Conservation (phyloP, 2,329 filamentous ascomycete genomes). For the Verticillium klebahnii region DNA sequence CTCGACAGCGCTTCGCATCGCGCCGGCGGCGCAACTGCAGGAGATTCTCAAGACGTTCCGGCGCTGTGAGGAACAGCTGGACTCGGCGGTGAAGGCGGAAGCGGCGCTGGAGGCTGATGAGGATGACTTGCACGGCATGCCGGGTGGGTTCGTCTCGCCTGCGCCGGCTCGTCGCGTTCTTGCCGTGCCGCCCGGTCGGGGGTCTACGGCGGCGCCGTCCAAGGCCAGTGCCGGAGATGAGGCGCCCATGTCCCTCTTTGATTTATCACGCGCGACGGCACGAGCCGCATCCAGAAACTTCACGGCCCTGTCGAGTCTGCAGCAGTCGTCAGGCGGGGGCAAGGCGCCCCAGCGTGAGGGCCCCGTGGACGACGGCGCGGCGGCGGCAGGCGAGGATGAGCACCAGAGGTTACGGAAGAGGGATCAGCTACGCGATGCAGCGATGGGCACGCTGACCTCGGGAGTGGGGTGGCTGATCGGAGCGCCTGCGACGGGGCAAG, state of each 20-base stretch:
- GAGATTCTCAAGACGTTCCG: slow-evolving; percentile 73
- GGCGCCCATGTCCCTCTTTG: slow-evolving; percentile 61
- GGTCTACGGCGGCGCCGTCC: slow-evolving; percentile 26
- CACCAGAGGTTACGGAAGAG: slow-evolving; percentile 57
- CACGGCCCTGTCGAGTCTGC: slow-evolving; percentile 48
- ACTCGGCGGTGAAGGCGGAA: slow-evolving; percentile 61
- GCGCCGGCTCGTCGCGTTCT: slow-evolving; percentile 26
- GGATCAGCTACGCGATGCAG: slow-evolving; percentile 64
- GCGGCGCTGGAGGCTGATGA: slow-evolving; percentile 65
- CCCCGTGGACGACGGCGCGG: slow-evolving; percentile 9
- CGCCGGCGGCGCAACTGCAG: slow-evolving; percentile 64
- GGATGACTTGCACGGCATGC: slow-evolving; percentile 55
- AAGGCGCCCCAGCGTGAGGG: not conserved
- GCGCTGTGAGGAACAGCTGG: slow-evolving; percentile 73
- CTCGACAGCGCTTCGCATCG: slow-evolving; percentile 68
- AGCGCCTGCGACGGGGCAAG: slow-evolving; percentile 32
- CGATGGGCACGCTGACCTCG: slow-evolving; percentile 62
- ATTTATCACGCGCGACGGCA: slow-evolving; percentile 58
- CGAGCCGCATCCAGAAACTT: slow-evolving; percentile 55
- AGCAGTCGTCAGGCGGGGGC: slow-evolving; percentile 30
- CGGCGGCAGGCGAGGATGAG: slow-evolving; percentile 18
- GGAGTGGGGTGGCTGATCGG: slow-evolving; percentile 66
- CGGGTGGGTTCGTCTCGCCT: slow-evolving; percentile 45
- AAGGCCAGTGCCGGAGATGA: slow-evolving; percentile 43
- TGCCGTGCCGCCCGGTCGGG: slow-evolving; percentile 23